These are phyloP conservation scores for Nitzschia putrida DNA, from an alignment of 108 stramenopile species.

Conservation along the genomic window DNA sequence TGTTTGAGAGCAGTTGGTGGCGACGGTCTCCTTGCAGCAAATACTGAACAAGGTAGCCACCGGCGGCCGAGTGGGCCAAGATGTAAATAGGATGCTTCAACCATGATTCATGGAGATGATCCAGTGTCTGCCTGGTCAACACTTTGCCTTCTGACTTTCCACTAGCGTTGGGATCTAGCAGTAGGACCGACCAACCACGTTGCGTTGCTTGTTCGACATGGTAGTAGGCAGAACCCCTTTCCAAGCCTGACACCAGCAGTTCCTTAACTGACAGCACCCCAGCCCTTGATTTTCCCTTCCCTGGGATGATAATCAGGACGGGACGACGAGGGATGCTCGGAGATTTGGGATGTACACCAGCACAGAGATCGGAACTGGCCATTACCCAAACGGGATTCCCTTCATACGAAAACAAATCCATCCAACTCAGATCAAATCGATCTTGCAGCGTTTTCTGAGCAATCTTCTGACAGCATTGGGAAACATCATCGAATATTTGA, in stretches of 20 bases:
- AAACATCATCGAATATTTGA: constrained; percentile 41
- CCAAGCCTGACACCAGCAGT: constrained; percentile 49
- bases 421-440: constrained; percentile 34
- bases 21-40: constrained; percentile 25
- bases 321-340: constrained; percentile 9
- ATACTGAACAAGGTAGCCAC: constrained; percentile 54
- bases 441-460: constrained; percentile 38
- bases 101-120: neutral
- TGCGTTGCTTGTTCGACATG: constrained; percentile 41
- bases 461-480: constrained; percentile 44
- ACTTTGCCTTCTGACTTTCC: constrained; percentile 44
- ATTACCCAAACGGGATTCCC: constrained; percentile 13
- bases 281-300: constrained; percentile 55
- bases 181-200: constrained; percentile 39
- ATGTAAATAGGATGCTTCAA: constrained; percentile 36
- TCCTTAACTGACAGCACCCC: constrained; percentile 51
- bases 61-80: constrained; percentile 53
- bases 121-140: constrained; percentile 32
- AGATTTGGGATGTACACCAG: neutral
- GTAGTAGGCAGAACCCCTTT: constrained; percentile 45
- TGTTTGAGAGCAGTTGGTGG: constrained; percentile 20
- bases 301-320: constrained; percentile 39
- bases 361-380: constrained; percentile 9
- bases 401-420: constrained; percentile 33
- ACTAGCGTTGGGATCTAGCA: constrained; percentile 65